phyloP scores from a whole-genome alignment of 495 filamentous ascomycete species.

The Viridothelium virens region DNA sequence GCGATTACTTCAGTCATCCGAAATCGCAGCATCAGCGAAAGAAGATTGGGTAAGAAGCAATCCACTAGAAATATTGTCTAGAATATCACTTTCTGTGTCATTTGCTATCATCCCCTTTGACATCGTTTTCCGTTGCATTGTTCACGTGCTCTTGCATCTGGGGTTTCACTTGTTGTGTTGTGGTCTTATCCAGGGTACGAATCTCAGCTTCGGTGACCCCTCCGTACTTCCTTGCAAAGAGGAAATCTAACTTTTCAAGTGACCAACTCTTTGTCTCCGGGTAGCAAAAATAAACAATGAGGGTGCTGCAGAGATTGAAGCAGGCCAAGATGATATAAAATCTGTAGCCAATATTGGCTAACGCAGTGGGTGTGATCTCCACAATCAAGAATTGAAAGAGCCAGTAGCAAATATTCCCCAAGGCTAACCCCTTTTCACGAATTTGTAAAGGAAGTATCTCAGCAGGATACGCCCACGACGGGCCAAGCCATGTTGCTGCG shows the following conservation, averaged over 20 bases:
- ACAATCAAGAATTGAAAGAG: constrained; percentile 9
- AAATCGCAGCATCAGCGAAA: too few species aligned
- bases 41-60: too few species aligned
- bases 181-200: not conserved
- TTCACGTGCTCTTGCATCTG: not conserved
- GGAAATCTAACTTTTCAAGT: constrained; percentile 3
- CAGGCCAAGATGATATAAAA: constrained; percentile 1
- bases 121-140: not conserved
- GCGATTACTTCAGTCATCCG: too few species aligned
- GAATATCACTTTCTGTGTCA: too few species aligned
- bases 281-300: not conserved
- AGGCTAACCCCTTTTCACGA: constrained; percentile 61
- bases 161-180: not conserved
- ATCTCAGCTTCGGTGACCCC: not conserved
- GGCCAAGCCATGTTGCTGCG: constrained; percentile 34
- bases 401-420: constrained; percentile 11
- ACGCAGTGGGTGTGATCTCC: constrained; percentile 5
- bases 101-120: too few species aligned
- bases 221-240: not conserved
- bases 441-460: constrained; percentile 63
- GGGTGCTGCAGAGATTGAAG: not conserved
- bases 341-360: not conserved
- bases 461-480: constrained; percentile 51
- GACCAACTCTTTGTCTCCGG: constrained; percentile 1
- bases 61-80: too few species aligned